phyloP scores from a whole-genome alignment of 2,329 filamentous ascomycete species.

The Dothiorella sarmentorum region DNA sequence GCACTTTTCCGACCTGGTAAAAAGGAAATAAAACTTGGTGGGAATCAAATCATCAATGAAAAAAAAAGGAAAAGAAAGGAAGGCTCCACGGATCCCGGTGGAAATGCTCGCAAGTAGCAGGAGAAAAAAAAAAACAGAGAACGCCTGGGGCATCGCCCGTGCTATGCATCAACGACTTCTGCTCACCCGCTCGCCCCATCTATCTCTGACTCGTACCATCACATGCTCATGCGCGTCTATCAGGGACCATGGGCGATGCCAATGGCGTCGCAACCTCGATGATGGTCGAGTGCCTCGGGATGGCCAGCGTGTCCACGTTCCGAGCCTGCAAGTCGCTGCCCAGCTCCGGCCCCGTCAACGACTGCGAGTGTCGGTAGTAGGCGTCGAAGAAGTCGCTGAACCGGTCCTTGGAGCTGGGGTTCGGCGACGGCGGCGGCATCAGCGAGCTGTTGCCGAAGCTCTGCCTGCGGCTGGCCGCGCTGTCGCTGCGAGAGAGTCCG shows the following conservation, averaged over 20 bases:
- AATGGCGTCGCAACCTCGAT: constrained; percentile 29
- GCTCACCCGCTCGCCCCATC: neutral
- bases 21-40: neutral
- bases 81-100: neutral
- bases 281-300: constrained; percentile 27
- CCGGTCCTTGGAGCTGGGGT: constrained; percentile 23
- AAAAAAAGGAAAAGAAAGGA: neutral
- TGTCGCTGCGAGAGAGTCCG: neutral
- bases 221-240: neutral
- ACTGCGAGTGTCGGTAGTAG: constrained; percentile 35
- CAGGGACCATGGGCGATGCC: neutral
- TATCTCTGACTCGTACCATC: neutral
- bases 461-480: neutral
- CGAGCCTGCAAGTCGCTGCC: constrained; percentile 21
- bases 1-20: neutral
- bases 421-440: neutral
- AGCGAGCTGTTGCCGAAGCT: neutral
- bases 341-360: constrained; percentile 8
- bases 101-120: neutral
- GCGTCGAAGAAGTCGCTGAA: constrained; percentile 41
- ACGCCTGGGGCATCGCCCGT: neutral
- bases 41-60: neutral
- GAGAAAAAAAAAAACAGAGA: neutral
- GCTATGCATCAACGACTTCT: constrained; percentile 9
- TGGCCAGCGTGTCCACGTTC: constrained; percentile 21